Evolutionary conservation across 2,329 filamentous ascomycete genomes (phyloP), one percentile per base, ranked within the genome.

Genomic region (Paecilomyces formosus): DNA sequence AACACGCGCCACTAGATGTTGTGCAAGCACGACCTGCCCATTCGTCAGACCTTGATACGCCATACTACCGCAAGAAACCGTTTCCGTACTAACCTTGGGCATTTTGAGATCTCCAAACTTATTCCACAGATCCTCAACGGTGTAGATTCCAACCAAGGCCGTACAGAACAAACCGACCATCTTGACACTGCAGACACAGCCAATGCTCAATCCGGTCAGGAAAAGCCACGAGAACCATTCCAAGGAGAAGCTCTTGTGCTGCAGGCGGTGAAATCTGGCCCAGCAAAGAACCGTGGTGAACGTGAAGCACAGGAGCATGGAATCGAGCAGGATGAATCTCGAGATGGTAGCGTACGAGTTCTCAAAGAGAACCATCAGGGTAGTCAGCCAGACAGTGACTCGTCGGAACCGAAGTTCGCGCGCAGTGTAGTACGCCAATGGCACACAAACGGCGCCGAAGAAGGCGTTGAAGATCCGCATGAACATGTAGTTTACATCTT

Each of bases 291-390:
- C 89, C 5, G 94, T 99, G 15, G 92, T 92, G 66, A 97, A 94
- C n/a, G 95, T 99, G 72, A 96, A 97, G 79, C 92, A 97, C 45
- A 99, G 84, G 55, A 99, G 85, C 94, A 99, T 99, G 0, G 94
- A 97, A 76, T 99, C 94, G 68, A 99, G 86, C 24, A 99, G 87
- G 68, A 99, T 97, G 74, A 99, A 99, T 61, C 94, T 87, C 77
- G 92, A 97, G 76, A 99, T 99, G 31, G 95, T 97, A 54, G 94
- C 96, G 79, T 97, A 99, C 55, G 94, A 97, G 81, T 99, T 99
- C 76, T 99, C 94, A 80, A 92, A 99, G 50, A 99, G 85, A 52
- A 99, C 92, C 90, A 97, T 97, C 67, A 97, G 80, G 21, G 92
- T 94, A 59, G 97, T 87, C 58, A 99, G 82, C 94, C 94, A 99